Base-by-base conservation (phyloP, 495 filamentous ascomycete species). In the Neurospora intermedia region DNA sequence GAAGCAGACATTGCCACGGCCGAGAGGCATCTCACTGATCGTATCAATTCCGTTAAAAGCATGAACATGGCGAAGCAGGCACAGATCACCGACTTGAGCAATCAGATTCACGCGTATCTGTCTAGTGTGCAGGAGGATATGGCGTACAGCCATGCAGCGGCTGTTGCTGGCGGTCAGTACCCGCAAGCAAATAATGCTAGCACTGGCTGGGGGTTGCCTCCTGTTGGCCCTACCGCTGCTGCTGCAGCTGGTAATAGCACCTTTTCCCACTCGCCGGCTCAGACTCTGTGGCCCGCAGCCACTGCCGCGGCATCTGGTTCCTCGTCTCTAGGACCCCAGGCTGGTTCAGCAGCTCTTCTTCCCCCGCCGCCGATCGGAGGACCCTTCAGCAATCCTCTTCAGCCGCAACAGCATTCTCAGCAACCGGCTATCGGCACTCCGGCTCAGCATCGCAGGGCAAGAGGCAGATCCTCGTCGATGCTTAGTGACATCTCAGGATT, bases 391-490 rank as follows among this genome's bases (percentile, higher is more conserved):
- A 80, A 46, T 73, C 76, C 73, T 23, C 75, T 74, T 18, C 78
- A 59, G 31, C 54, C 35, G 54, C 54, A 66, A 35, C 54, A 66
- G 27, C 54, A 66, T 6, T 9, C 54, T 35, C 54, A 66, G 23
- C 54, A 66, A 66, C 73, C 69, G 18, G 70, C 42, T 72, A 75
- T 76, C 20, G 73, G 48, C 75, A 79, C 69, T 76, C 77, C 48
- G 31, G 74, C 77, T 8, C 76, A 70, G 48, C 76, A 73, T 0
- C 70, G 73, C 48, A 83, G 83, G 71, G 79, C 81, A 18, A 79
- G 89, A 38, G 89, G 88, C 31, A 85, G 90, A 42, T 90, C 87
- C 11, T 89, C 88, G 10, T 90, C 88, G 27, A 92, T 92, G 90
- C 85, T 91, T 18, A 90, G 88, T 77, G 85, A 88, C 74, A 82